phyloP scores from a whole-genome alignment of 352 stramenopile genomes.

The Phytophthora agathidicida region DNA sequence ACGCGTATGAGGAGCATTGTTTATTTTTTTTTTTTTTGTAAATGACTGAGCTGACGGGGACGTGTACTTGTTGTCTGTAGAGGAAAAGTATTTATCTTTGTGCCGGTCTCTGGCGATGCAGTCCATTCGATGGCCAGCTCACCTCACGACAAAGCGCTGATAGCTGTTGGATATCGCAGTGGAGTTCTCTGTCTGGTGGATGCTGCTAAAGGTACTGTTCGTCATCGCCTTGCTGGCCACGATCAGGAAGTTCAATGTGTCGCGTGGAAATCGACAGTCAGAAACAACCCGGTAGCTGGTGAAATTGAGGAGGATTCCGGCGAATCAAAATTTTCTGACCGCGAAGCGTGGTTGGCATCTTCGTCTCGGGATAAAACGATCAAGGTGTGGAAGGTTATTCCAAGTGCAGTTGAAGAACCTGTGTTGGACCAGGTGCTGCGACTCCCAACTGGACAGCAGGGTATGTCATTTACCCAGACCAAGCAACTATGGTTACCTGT shows the following conservation, averaged over 20 bases:
- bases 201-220: slow-evolving; percentile 30
- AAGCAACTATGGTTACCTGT: slow-evolving; percentile 78
- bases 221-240: slow-evolving; percentile 60
- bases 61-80: slow-evolving; percentile 29
- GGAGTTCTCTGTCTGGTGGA: slow-evolving; percentile 70
- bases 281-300: no score
- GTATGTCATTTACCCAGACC: slow-evolving; percentile 63
- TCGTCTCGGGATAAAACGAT: slow-evolving; percentile 76
- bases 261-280: slow-evolving; percentile 38
- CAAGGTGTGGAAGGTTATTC: slow-evolving; percentile 55
- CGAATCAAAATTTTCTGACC: background rate
- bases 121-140: slow-evolving; percentile 64
- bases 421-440: slow-evolving; percentile 39
- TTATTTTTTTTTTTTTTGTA: background rate
- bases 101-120: slow-evolving; percentile 54
- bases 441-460: slow-evolving; percentile 70
- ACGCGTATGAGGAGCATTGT: slow-evolving; percentile 40
- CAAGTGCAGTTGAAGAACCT: slow-evolving; percentile 12
- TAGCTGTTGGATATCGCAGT: slow-evolving; percentile 77
- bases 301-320: background rate
- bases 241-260: slow-evolving; percentile 76
- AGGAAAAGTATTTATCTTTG: slow-evolving; percentile 46
- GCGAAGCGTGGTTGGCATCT: slow-evolving; percentile 51
- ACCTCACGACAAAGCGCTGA: slow-evolving; percentile 51
- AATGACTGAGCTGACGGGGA: slow-evolving; percentile 2